Percentiles rank a stretch among this genome's conserved stretches.
These are phyloP conservation scores for Blumeria graminis DNA, from an alignment of 2,329 filamentous ascomycete species.

Conservation along the genomic window DNA sequence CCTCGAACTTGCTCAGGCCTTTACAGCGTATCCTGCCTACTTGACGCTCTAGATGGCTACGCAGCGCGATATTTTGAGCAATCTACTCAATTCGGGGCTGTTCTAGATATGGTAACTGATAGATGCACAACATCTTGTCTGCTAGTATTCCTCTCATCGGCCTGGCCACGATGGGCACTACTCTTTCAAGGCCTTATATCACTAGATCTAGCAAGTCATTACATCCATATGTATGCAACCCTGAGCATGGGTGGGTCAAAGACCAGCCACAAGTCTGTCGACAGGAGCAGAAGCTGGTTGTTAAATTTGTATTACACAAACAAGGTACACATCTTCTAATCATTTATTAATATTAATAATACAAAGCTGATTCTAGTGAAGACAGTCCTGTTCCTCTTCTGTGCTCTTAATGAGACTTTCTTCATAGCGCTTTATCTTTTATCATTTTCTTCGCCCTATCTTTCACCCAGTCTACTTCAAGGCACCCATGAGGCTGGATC, in stretches of 20 bases:
- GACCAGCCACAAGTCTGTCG: conserved; percentile 78
- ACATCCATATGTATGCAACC: conserved; percentile 97
- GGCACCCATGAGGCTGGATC: conserved; percentile 39
- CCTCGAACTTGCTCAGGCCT: conserved; percentile 81
- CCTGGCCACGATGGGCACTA: conserved; percentile 83
- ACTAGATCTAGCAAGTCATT: conserved; percentile 84
- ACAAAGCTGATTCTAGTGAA: conserved; percentile 17
- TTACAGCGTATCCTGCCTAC: conserved; percentile 82
- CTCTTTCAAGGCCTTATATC: conserved; percentile 85
- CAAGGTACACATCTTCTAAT: conserved; percentile 37
- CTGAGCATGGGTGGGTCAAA: conserved; percentile 62
- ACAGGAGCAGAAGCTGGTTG: conserved; percentile 66
- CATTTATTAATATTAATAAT: too few relatives aligned
- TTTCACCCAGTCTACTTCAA: conserved; percentile 60
- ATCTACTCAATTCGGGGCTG: conserved; percentile 83
- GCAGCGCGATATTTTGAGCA: conserved; percentile 76
- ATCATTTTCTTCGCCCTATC: conserved; percentile 75
- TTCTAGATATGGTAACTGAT: conserved; percentile 97
- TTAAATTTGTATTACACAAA: conserved; percentile 94
- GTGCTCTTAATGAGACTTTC: conserved; percentile 80
- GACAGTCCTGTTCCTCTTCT: conserved; percentile 80
- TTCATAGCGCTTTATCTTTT: conserved; percentile 97
- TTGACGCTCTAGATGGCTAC: conserved; percentile 85
- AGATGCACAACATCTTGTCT: conserved; percentile 89
- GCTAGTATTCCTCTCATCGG: conserved; percentile 80